Evolutionary conservation across 2,329 filamentous ascomycete species (phyloP), one percentile per base, ranked within the genome.

Genomic region (Pseudogymnoascus sp.): DNA sequence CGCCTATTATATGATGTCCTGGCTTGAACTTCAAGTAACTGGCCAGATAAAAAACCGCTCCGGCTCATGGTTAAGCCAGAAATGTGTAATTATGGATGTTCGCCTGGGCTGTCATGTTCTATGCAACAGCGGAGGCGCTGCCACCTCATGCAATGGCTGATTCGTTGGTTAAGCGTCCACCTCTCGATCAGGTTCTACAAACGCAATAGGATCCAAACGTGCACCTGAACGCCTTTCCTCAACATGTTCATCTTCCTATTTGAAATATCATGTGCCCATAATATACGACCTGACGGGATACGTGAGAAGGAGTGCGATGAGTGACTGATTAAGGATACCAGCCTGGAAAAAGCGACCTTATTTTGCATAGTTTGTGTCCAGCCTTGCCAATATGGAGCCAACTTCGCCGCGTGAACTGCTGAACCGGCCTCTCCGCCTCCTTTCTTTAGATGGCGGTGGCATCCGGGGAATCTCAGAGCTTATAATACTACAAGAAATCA

Each of bases 361-460:
- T 54, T 12, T 54, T 18, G n/a, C 25, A 25, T 4, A 18, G 28
- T 54, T 12, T 18, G 11, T 12, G 5, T 6, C 2, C 14, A 54
- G 47, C 25, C 28, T 54, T 54, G 47, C 47, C 8, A 12, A 54
- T 1, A 54, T 54, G 47, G 28, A 54, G 43, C 4, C n/a, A 4
- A 11, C 9, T 11, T 3, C 43, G n/a, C 25, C 43, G 9, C 43
- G 0, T 1, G 28, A 54, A 14, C 9, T n/a, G n/a, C 2, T 4
- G 28, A 7, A 32, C 2, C n/a, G 47, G n/a, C 47, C 47, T 18
- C 3, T 54, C 0, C 6, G 47, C 4, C 25, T 54, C 6, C 57
- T 58, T 6, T 39, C 57, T 63, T 72, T 76, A 66, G 64, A 67
- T 61, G 67, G 68, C 7, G 68, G 67, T 3, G 68, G 68, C 7